Evolutionary conservation across 768 basidiomycete genomes (phyloP).

Genomic region (Asterophora parasitica): DNA sequence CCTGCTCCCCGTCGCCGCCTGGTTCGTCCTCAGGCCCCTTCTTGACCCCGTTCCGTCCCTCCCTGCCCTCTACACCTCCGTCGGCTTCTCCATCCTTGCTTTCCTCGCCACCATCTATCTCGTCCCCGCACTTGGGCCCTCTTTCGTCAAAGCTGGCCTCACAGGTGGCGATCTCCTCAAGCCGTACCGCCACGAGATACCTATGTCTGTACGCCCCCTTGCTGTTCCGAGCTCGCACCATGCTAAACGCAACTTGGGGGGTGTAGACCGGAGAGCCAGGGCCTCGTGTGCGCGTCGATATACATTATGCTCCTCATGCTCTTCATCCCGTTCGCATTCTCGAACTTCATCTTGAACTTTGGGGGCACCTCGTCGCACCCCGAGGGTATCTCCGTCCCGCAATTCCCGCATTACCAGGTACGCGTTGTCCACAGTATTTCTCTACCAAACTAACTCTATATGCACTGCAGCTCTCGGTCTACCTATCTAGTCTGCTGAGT

Average conservation of each 20-base stretch:
- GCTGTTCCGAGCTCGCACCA: background rate
- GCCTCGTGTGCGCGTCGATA: constrained; percentile 83
- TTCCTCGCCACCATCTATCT: constrained; percentile 72
- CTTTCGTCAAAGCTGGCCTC: constrained; percentile 77
- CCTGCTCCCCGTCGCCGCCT: constrained; percentile 62
- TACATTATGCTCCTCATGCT: constrained; percentile 85
- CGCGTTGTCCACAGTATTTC: constrained; percentile 16
- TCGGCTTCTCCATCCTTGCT: constrained; percentile 83
- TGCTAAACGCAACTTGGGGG: background rate
- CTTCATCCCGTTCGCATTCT: constrained; percentile 96
- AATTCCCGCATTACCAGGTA: constrained; percentile 79
- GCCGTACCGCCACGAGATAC: constrained; percentile 49
- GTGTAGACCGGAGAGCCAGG: constrained; percentile 89
- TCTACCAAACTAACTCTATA: background rate
- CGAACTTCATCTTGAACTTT: constrained; percentile 54
- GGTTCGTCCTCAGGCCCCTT: constrained; percentile 71
- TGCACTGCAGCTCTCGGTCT: constrained; percentile 69
- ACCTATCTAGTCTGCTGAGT: constrained; percentile 89
- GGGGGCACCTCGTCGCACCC: constrained; percentile 33
- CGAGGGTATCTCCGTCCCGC: constrained; percentile 61
- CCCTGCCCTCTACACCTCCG: constrained; percentile 68
- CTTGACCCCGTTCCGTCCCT: constrained; percentile 64
- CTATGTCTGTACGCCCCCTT: constrained; percentile 47
- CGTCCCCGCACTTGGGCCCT: constrained; percentile 77
- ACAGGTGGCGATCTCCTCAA: constrained; percentile 89